Evolutionary conservation across 768 basidiomycete species (phyloP), one percentile per base, ranked within the genome.

Genomic region (Mycena capillaripes): DNA sequence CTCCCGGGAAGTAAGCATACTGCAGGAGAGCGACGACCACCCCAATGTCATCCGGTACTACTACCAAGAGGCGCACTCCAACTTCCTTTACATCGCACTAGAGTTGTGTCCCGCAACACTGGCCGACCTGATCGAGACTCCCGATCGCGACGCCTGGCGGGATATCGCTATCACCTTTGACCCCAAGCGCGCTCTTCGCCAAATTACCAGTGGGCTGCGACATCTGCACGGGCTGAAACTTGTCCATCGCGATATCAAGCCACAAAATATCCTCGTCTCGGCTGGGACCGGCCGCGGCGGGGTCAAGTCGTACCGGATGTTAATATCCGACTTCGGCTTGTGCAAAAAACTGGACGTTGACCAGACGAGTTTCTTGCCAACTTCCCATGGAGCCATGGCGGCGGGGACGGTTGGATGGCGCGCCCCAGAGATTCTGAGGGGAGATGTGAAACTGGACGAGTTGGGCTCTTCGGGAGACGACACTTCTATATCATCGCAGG

Each of bases 41-140:
- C 96, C 96, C 21, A 98, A 99, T 83, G 98, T 99, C 80, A 97
- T 99, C 76, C 93, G 96, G 32, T 98, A 99, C 80, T 99, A 97
- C 82, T 99, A 96, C 82, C 97, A 99, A 86, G 97, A 99, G 84
- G 87, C 93, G 4, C 94, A 95, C 32, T 92, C 92, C 25, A 96
- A 95, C 77, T 99, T 99, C 86, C 90, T 99, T 12, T 99, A 97
- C 82, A 99, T 99, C 73, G 98, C 98, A 3, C 92, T 99, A 50
- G 98, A 99, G 78, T 87, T 99, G 5, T 97, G 96, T 79, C 96
- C 95, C 0, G 95, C 94, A 1, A 95, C 95, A 4, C 90, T 98
- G 1, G 95, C 94, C 1, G 95, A 97, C 78, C 84, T 97, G 66
- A 84, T 97, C 78, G 96, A 97, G 77, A 90, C 85, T 36, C 95